phyloP scores from a whole-genome alignment of 768 basidiomycete genomes.

The Serendipita sp. region DNA sequence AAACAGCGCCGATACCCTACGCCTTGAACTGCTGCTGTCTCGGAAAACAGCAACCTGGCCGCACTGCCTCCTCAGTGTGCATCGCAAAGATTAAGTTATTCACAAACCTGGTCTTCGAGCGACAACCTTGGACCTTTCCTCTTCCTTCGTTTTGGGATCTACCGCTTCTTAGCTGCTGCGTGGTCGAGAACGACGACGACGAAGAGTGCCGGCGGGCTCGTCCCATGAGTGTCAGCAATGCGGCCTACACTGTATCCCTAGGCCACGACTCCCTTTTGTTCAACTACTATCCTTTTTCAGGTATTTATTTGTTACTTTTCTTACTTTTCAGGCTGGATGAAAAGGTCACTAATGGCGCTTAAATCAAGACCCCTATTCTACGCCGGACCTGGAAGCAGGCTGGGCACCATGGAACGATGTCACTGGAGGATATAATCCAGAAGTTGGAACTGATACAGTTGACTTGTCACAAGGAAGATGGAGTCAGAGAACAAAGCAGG shows the following conservation, averaged over 20 bases:
- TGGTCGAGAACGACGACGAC: too few species aligned
- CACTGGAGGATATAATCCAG: background rate
- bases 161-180: background rate
- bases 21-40: too few species aligned
- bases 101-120: too few species aligned
- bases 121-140: background rate
- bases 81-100: too few species aligned
- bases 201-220: background rate
- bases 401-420: conserved; percentile 39
- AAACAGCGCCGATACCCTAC: too few species aligned
- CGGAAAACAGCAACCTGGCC: too few species aligned
- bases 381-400: conserved; percentile 34
- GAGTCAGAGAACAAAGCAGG: background rate
- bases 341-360: background rate
- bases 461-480: background rate
- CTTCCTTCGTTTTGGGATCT: background rate
- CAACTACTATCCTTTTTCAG: background rate
- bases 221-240: background rate
- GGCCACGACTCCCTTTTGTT: background rate
- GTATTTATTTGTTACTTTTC: background rate
- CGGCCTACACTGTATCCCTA: background rate
- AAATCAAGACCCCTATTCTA: conserved; percentile 6
- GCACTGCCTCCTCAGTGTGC: too few species aligned
- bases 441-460: background rate
- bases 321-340: background rate